A percentile compares a stretch with the other conserved stretches of the same genome.
phyloP scores from a whole-genome alignment of 192 early-diverging fungal species.

The Linnemannia zychae region DNA sequence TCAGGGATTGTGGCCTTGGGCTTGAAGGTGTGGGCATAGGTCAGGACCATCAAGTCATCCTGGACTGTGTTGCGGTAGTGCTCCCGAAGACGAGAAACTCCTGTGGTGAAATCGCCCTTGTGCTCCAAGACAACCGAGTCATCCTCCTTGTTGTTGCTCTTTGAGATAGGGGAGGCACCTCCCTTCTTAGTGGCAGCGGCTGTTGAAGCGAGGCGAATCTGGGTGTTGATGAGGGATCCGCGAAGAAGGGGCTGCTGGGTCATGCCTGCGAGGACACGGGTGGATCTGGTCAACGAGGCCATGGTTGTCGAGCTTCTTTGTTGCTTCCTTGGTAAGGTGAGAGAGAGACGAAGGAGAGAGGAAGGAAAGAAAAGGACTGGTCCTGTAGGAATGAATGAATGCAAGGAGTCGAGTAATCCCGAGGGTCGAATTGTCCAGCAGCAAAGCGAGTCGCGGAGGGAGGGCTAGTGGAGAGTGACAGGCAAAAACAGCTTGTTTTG shows the following conservation, averaged over 20 bases:
- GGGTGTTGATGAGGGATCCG: slow-evolving; percentile 8
- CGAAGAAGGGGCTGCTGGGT: neutral
- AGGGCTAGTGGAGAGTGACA: neutral
- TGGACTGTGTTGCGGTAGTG: slow-evolving; percentile 63
- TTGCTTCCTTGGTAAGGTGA: neutral
- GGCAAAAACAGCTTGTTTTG: slow-evolving; percentile 5
- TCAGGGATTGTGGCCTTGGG: slow-evolving; percentile 52
- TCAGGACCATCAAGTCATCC: slow-evolving; percentile 69
- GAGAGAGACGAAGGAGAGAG: neutral
- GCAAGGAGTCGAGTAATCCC: neutral
- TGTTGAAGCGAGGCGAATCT: slow-evolving; percentile 37
- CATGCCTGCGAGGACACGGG: slow-evolving; percentile 4
- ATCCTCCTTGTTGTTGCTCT: slow-evolving; percentile 9
- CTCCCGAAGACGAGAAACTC: slow-evolving; percentile 60
- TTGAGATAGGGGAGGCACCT: neutral
- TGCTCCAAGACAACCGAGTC: slow-evolving; percentile 17
- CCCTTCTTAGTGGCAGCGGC: slow-evolving; percentile 21
- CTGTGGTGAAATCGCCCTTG: slow-evolving; percentile 35
- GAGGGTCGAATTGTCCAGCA: neutral
- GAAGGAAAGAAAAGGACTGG: neutral
- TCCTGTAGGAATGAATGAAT: neutral
- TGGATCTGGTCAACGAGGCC: slow-evolving; percentile 19
- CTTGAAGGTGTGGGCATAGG: slow-evolving; percentile 62
- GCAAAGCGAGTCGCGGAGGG: neutral
- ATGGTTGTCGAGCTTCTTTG: neutral